Conservation (phyloP, 2,329 filamentous ascomycete species). For the Clonostachys solani region DNA sequence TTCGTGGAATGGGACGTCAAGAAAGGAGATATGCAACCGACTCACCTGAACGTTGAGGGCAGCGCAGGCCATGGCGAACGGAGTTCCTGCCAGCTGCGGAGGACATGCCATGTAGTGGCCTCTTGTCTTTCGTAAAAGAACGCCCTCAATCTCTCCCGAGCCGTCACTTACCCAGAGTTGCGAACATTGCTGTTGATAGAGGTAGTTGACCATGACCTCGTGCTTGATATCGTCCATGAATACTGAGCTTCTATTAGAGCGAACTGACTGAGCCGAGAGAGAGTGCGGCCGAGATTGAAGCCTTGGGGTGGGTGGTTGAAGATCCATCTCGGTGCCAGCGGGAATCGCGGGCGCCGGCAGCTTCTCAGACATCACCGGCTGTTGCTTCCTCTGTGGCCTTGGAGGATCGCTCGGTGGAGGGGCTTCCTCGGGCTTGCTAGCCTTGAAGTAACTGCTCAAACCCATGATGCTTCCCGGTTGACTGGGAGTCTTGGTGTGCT, state of each 20-base stretch:
- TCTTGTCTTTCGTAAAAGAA: constrained; percentile 63
- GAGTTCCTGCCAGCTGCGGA: constrained; percentile 55
- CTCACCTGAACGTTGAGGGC: constrained; percentile 69
- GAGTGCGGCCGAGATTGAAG: constrained; percentile 49
- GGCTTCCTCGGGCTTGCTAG: constrained; percentile 19
- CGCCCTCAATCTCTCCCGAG: constrained; percentile 65
- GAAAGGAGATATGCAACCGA: not conserved
- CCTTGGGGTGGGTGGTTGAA: constrained; percentile 42
- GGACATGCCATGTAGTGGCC: constrained; percentile 73
- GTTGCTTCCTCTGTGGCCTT: constrained; percentile 10
- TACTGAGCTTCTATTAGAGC: constrained; percentile 41
- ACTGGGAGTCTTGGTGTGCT: not conserved
- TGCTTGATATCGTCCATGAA: constrained; percentile 71
- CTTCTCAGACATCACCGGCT: constrained; percentile 29
- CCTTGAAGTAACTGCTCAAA: constrained; percentile 53
- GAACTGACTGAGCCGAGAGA: constrained; percentile 38
- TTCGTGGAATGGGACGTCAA: not conserved
- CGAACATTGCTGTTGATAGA: constrained; percentile 75
- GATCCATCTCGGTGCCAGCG: constrained; percentile 36
- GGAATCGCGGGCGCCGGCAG: constrained; percentile 12
- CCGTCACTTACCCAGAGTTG: constrained; percentile 70
- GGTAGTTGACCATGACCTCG: constrained; percentile 79
- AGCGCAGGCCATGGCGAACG: constrained; percentile 60
- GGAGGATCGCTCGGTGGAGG: not conserved
- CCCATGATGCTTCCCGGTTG: constrained; percentile 37